Evolutionary conservation across 2,329 filamentous ascomycete genomes (phyloP), one percentile per base, ranked within the genome.

Genomic region (Metarhizium anisopliae): DNA sequence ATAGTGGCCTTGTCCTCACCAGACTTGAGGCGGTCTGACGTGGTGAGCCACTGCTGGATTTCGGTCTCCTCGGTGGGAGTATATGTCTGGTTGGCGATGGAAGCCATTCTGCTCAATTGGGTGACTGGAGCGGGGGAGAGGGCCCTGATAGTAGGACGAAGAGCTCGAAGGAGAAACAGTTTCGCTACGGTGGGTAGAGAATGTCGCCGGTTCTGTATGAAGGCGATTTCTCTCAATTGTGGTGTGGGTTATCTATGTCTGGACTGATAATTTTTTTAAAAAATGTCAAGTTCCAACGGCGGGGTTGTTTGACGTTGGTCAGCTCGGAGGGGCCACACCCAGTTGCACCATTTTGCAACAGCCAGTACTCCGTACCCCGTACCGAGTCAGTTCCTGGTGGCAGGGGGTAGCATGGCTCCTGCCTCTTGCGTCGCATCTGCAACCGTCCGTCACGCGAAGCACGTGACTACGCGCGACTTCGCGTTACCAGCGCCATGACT

Each of bases 11-110:
- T 82, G 64, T 84, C 78, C 57, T 81, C 76, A 36, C 79, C 68
- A 57, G 71, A 63, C 61, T 68, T 68, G 67, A 95, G 81, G 62
- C 87, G 84, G 59, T 85, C 81, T 47, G 89, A 84, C 50, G 88
- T 89, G 67, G 84, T 85, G 67, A 93, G 80, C 92, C 92, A 96
- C 77, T 94, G 87, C 73, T 87, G 84, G 70, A 96, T 87, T 75
- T 96, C 90, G 18, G 87, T 82, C 74, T 92, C 85, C 75, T 97
- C 92, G 61, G 84, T 81, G 64, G 86, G 78, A 60, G 83, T 84
- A 77, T 94, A 95, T 64, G 82, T 84, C 68, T 82, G 80, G 60
- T 80, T 74, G 61, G 82, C 77, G 74, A 90, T 84, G 66, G 80
- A 74, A 54, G 82, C 76, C 80, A 93, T 88, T 68, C 79, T 82